These are phyloP conservation scores for Pezicula radicicola DNA, from an alignment of 2,329 filamentous ascomycete species.

Conservation along the genomic window DNA sequence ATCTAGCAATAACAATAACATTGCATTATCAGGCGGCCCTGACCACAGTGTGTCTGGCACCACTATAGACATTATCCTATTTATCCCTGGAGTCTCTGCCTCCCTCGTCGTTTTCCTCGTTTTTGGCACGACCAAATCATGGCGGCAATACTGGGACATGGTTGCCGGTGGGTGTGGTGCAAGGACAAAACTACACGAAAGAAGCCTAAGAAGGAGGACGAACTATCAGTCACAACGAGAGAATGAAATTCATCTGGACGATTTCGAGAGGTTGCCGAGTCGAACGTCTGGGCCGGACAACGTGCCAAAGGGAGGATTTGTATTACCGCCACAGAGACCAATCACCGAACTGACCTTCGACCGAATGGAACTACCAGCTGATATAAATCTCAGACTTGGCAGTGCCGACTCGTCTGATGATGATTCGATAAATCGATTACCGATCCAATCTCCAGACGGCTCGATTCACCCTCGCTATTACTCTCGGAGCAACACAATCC, in stretches of 20 bases:
- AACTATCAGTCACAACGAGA: not conserved
- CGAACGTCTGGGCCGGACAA: not conserved
- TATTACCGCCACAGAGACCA: too few relatives aligned
- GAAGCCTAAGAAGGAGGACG: conserved; percentile 6
- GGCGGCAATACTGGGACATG: conserved; percentile 23
- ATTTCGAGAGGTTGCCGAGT: conserved; percentile 15
- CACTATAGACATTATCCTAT: conserved; percentile 30
- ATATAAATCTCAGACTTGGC: too few relatives aligned
- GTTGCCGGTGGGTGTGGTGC: conserved; percentile 17
- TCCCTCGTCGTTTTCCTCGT: conserved; percentile 35
- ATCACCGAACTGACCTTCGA: too few relatives aligned
- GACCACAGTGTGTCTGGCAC: conserved; percentile 31
- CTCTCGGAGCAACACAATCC: too few relatives aligned
- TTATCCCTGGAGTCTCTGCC: conserved; percentile 36
- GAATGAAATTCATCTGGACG: not conserved
- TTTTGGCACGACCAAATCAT: conserved; percentile 38
- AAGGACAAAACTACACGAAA: conserved; percentile 1
- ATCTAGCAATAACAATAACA: conserved; percentile 26
- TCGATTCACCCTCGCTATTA: too few relatives aligned
- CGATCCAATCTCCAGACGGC: too few relatives aligned
- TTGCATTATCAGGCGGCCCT: conserved; percentile 25
- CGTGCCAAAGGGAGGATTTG: conserved; percentile 3
- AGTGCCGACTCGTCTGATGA: too few relatives aligned
- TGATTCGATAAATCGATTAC: too few relatives aligned
- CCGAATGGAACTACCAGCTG: too few relatives aligned